A percentile compares a stretch with the other conserved stretches of the same genome.
phyloP scores from a whole-genome alignment of 805 yeast species.

The Candida anglica region DNA sequence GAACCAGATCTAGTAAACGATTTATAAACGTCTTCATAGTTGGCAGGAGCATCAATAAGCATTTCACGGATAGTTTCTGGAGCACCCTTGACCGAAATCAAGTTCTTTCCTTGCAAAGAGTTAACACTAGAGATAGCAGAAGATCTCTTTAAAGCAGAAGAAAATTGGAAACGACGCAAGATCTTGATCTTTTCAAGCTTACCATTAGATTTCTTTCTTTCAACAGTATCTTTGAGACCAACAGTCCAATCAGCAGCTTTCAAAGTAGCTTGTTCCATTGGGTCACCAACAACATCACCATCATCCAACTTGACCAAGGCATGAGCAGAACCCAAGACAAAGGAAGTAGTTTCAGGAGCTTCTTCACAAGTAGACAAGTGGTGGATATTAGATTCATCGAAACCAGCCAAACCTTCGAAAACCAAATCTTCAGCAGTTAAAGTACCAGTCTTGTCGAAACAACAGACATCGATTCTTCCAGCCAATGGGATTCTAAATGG shows the following conservation, averaged over 20 bases:
- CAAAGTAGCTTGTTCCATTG: constrained; percentile 97
- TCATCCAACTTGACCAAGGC: constrained; percentile 92
- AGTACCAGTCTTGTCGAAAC: constrained; percentile 98
- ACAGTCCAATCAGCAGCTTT: constrained; percentile 84
- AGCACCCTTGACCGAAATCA: constrained; percentile 94
- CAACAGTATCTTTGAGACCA: constrained; percentile 69
- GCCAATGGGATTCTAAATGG: constrained; percentile 98
- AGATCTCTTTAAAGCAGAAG: constrained; percentile 93
- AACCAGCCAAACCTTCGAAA: constrained; percentile 94
- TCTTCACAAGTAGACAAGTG: constrained; percentile 53
- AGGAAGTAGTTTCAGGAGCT: constrained; percentile 65
- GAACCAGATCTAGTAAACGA: constrained; percentile 93
- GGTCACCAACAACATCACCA: constrained; percentile 98
- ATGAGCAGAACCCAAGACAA: constrained; percentile 90
- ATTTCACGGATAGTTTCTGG: constrained; percentile 90
- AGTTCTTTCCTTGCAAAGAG: constrained; percentile 41
- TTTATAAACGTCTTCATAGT: constrained; percentile 82
- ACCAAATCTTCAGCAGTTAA: constrained; percentile 94
- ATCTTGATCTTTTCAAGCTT: constrained; percentile 56
- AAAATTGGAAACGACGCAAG: constrained; percentile 92
- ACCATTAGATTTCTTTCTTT: constrained; percentile 29
- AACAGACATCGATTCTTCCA: constrained; percentile 96
- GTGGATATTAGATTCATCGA: constrained; percentile 48
- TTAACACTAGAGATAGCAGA: constrained; percentile 69
- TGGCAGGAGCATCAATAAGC: constrained; percentile 64